Evolutionary conservation across 129 eudicot species (phyloP), one percentile per base, ranked within the genome.

Genomic region (Lactuca saligna): DNA sequence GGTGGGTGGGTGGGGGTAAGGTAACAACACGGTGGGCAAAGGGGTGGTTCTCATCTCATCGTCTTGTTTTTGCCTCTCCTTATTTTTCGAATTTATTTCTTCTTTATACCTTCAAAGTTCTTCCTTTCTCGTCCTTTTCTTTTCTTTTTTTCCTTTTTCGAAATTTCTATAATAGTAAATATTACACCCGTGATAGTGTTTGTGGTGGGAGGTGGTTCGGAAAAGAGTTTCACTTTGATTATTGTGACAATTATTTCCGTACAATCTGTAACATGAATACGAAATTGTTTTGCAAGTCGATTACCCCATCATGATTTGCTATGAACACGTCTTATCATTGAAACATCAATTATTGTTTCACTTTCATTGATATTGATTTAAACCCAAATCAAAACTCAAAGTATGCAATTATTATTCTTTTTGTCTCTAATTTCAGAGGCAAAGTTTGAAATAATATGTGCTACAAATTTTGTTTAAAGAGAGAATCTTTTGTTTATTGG

Each of bases 401-500:
- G 33, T 44, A 57, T 57, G 8, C n/a, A 17, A 48, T 20, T 17
- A 17, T 50, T 75, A 25, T 58, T 75, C 68, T 48, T 57, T 14
- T 20, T 75, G 79, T 67, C 68, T 49, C 73, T 42, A 41, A 56
- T 33, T 46, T 57, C 15, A 46, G 62, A 32, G 74, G 61, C 72
- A 58, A 66, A 35, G 14, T 25, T 25, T 66, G 74, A 75, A 58
- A 66, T 75, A 61, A 44, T 48, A 17, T 66, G 6, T 44, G 58
- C 66, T 46, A 33, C 29, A 4, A 48, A 34, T 14, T 46, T 57
- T 75, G 55, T 35, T 10, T 25, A 66, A 17, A 38, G 78, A 66
- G 37, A 35, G 46, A 75, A 67, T 73, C 58, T 65, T 6, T 57
- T 57, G 79, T 57, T 65, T 65, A 50, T 48, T 67, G 73, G 79